phyloP scores from a whole-genome alignment of 768 basidiomycete species.

The Amanita fuliginea region DNA sequence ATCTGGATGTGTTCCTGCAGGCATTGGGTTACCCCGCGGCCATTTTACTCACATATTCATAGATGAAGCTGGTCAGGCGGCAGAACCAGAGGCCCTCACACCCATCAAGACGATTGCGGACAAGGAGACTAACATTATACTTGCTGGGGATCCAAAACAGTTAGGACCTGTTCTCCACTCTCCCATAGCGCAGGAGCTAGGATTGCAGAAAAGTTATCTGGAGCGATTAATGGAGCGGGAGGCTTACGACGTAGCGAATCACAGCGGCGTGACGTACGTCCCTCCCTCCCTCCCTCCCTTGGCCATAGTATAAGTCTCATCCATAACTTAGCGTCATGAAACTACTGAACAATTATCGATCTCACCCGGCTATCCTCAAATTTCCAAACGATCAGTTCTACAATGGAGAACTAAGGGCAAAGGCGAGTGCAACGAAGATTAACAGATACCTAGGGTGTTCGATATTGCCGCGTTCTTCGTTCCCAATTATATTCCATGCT shows the following conservation, averaged over 20 bases:
- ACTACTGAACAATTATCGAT: constrained; percentile 54
- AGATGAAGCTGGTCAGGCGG: constrained; percentile 6
- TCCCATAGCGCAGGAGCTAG: constrained; percentile 23
- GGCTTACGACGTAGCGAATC: constrained; percentile 10
- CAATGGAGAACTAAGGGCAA: constrained; percentile 35
- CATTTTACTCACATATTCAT: constrained; percentile 8
- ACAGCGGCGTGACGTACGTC: not conserved
- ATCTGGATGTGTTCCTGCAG: constrained; percentile 9
- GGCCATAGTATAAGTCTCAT: not conserved
- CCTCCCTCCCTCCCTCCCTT: not conserved
- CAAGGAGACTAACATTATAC: constrained; percentile 23
- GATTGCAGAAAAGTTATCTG: constrained; percentile 26
- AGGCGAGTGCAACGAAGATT: constrained; percentile 29
- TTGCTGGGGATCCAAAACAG: constrained; percentile 37
- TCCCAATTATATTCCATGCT: constrained; percentile 55
- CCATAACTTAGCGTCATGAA: constrained; percentile 39
- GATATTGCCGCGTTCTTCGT: constrained; percentile 30
- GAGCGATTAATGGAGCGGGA: constrained; percentile 23
- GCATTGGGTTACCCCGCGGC: constrained; percentile 4
- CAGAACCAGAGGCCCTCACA: constrained; percentile 2
- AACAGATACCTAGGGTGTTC: constrained; percentile 26
- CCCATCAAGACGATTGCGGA: constrained; percentile 24
- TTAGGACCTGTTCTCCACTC: constrained; percentile 35
- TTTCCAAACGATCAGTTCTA: constrained; percentile 59
- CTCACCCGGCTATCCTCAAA: constrained; percentile 45